Conservation (phyloP, 2,329 filamentous ascomycete species). For the Aspergillus persii region DNA sequence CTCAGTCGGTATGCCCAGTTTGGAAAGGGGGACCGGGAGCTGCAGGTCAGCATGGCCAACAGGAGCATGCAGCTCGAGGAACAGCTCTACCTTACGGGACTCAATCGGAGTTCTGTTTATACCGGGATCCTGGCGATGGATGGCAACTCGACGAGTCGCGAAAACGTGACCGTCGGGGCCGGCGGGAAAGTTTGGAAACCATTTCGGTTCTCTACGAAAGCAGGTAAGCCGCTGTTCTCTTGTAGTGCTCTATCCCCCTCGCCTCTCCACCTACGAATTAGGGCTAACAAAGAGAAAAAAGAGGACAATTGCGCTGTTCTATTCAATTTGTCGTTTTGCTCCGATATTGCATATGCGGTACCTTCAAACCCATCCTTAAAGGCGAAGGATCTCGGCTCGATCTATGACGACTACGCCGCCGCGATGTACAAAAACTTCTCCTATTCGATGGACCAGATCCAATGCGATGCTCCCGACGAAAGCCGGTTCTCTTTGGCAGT, state of each 20-base stretch:
- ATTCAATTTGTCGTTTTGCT: constrained; percentile 84
- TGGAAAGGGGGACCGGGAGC: constrained; percentile 58
- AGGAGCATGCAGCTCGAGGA: constrained; percentile 72
- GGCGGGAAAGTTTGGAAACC: constrained; percentile 72
- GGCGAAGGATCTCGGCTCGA: constrained; percentile 59
- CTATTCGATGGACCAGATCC: constrained; percentile 77
- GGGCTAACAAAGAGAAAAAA: constrained; percentile 24
- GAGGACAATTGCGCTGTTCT: constrained; percentile 83
- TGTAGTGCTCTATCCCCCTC: background rate
- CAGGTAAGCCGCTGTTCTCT: constrained; percentile 56
- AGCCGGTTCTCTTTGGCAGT: constrained; percentile 79
- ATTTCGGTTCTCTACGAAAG: constrained; percentile 74
- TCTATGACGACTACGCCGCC: constrained; percentile 76
- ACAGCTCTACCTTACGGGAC: constrained; percentile 78
- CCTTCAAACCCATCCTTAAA: constrained; percentile 73
- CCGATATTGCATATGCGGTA: constrained; percentile 85
- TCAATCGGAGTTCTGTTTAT: constrained; percentile 72
- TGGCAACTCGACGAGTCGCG: constrained; percentile 55
- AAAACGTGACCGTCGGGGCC: constrained; percentile 60
- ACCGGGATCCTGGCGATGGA: constrained; percentile 67
- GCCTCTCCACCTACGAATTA: background rate
- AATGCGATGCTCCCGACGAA: constrained; percentile 73
- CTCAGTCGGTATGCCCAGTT: constrained; percentile 66
- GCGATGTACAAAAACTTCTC: constrained; percentile 73
- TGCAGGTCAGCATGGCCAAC: constrained; percentile 65